Evolutionary conservation across 1,284 basidiomycete species (phyloP), one percentile per base, ranked within the genome.

Genomic region (Ustilago shanxiensis): DNA sequence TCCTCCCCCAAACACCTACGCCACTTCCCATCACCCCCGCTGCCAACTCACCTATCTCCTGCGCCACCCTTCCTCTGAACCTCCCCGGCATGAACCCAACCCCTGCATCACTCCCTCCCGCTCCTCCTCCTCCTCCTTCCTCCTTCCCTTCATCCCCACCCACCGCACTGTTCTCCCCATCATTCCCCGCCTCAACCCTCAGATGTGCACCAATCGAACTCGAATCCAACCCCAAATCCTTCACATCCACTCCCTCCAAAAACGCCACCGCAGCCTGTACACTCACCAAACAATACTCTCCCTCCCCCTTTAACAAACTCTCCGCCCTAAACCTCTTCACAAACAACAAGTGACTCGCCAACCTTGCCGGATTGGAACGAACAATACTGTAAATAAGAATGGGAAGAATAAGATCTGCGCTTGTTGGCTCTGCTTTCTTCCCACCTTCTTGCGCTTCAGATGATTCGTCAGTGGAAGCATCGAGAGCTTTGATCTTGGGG

Each of bases 251-350:
- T 80, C 94, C 93, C 87, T 95, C 93, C 45, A 98, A 88, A 85
- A 97, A 98, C 82, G 96, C 94, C 2, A 93, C 93, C 1, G 95
- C 95, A 7, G 95, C 95, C 87, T 95, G 91, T 33, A 96, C 88
- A 86, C 97, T 98, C 84, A 97, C 93, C 31, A 96, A 89, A 74
- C 95, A 97, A 84, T 95, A 98, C 60, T 91, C 91, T 76, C 93
- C 93, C 83, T 97, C 94, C 1, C 94, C 94, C 4, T 91, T 87
- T n/a, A 89, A 88, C 50, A 92, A 88, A 4, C 90, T 88, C 59
- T 92, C 90, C 8, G 88, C 86, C 28, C 94, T 89, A 87, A 94
- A 98, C 22, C 95, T 90, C 78, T 96, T 93, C 0, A 92, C 92
- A 84, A 91, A 98, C 20, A 94, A 88, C 6, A 98, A 89, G 79